Percentiles rank a stretch among this genome's conserved stretches.
These are phyloP conservation scores for Protoeuglena noctilucae DNA, from an alignment of 139 green algal species.

Conservation along the genomic window DNA sequence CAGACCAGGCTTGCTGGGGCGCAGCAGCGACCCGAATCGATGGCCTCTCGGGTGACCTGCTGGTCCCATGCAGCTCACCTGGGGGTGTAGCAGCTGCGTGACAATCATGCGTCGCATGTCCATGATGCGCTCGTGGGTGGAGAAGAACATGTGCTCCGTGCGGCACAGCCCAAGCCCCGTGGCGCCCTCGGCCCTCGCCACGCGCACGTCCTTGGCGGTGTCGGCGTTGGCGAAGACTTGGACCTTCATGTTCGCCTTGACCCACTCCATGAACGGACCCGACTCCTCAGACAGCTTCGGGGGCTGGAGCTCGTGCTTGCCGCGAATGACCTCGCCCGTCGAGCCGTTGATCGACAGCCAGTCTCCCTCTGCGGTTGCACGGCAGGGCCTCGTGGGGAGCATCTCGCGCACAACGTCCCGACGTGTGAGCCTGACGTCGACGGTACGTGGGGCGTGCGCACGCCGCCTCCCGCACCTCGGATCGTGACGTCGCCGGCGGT, in stretches of 20 bases:
- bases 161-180: constrained; percentile 70
- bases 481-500: constrained; percentile 7
- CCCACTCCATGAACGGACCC: constrained; percentile 65
- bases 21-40: no score
- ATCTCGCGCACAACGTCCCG: no score
- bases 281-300: constrained; percentile 38
- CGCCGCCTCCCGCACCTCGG: no score
- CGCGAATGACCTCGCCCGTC: constrained; percentile 56
- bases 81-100: constrained; percentile 32
- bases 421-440: no score
- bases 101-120: constrained; percentile 76
- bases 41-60: no score
- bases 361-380: constrained; percentile 52
- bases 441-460: no score
- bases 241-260: constrained; percentile 41
- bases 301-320: constrained; percentile 37
- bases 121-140: constrained; percentile 50
- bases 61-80: no score
- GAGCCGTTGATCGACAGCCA: constrained; percentile 58
- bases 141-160: constrained; percentile 93
- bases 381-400: constrained; percentile 1
- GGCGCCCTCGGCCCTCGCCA: constrained; percentile 48
- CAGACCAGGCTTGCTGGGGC: no score
- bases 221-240: constrained; percentile 74
- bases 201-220: constrained; percentile 45